Evolutionary conservation across 2,329 filamentous ascomycete genomes (phyloP), one percentile per base, ranked within the genome.

Genomic region (Scedosporium dehoogii): DNA sequence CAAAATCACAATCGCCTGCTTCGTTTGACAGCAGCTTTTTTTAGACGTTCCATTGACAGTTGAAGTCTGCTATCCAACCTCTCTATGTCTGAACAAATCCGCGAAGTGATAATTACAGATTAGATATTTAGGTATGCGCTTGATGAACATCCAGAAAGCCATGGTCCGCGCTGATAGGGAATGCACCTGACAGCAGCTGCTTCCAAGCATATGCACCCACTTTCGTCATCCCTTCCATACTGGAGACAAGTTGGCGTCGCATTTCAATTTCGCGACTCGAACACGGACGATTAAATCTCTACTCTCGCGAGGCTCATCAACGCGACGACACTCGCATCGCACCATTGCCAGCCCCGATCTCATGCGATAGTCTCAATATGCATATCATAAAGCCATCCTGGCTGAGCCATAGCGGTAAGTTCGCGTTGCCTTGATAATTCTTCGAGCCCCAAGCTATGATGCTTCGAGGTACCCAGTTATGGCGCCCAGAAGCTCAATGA

Each of bases 341-440:
- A 16, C 18, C 48, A 61, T 42, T 18, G 27, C 18, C 5, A 10
- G 12, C 56, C 56, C 12, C 7, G 21, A 25, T 3, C 60, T 53
- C 38, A 62, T 62, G 60, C 38, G 16, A 58, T 25, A 58, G 23
- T 10, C 23, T 12, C 69, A 71, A 65, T 64, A 92, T 93, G 90
- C 88, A 86, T 79, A 85, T 97, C 77, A 91, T 96, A 76, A 96
- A 96, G 85, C 93, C 93, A 69, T 86, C 90, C 73, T 97, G 93
- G 92, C 86, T 97, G 71, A 93, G 90, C 74, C 93, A 97, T 79
- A 92, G 91, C 77, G 92, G 65, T 66, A 63, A 78, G 78, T 74
- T 59, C 38, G 12, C 51, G 44, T 63, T 33, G 38, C 58, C 21
- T 46, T 33, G 7, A 12, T 6, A 53, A 33, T 38, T 56, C 10